Percentiles rank a stretch among this genome's conserved stretches.
phyloP scores from a whole-genome alignment of 176 grass and related monocot species.

The Cenchrus purpureus region DNA sequence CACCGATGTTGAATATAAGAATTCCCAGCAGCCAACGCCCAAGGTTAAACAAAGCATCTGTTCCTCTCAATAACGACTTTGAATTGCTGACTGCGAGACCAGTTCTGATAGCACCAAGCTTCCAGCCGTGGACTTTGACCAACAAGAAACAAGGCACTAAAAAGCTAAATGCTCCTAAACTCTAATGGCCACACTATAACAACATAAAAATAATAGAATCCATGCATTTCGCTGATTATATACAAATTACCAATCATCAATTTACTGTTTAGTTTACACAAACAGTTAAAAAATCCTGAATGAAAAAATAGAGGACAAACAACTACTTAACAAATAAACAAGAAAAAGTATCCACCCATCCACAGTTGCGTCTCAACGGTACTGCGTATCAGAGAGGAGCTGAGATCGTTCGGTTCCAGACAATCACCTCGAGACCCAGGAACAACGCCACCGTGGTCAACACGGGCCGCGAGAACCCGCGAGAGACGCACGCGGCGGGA shows the following conservation, averaged over 20 bases:
- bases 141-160: slow-evolving; percentile 28
- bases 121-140: slow-evolving; percentile 54
- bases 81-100: slow-evolving; percentile 55
- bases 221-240: neutral
- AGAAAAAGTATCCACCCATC: neutral
- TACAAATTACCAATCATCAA: neutral
- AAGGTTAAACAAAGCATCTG: slow-evolving; percentile 27
- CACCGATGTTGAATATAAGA: slow-evolving; percentile 35
- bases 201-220: slow-evolving; percentile 3
- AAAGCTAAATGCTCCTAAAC: slow-evolving; percentile 14
- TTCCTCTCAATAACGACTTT: slow-evolving; percentile 43
- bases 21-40: neutral
- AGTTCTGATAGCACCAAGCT: slow-evolving; percentile 39
- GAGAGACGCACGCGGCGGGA: neutral
- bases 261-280: neutral
- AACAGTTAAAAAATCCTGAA: neutral
- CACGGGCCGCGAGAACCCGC: neutral
- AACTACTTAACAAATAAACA: neutral
- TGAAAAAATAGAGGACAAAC: neutral
- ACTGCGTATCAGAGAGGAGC: neutral
- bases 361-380: too few relatives aligned
- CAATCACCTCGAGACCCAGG: neutral
- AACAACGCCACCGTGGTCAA: neutral
- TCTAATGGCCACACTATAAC: slow-evolving; percentile 13
- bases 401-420: neutral